Percentiles rank a stretch among this genome's conserved stretches.
Conservation (phyloP, 441 rosid species). For the Adansonia gregorii region DNA sequence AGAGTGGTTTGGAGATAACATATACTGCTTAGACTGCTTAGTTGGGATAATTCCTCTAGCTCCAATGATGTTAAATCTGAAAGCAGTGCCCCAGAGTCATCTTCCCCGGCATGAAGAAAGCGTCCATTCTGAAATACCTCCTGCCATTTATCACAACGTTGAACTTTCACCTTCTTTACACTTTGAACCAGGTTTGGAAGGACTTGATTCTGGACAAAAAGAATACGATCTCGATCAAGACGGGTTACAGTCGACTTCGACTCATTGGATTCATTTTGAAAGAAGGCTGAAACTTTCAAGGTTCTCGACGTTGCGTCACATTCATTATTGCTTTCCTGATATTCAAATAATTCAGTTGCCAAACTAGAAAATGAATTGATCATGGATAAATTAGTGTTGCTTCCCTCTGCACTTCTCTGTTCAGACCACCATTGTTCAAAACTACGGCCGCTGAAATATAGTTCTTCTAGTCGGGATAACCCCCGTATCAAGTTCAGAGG, state of each 20-base stretch:
- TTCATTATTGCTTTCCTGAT: not conserved
- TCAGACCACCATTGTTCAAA: not conserved
- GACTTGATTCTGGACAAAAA: not conserved
- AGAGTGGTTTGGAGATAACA: not conserved
- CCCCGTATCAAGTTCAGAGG: not conserved
- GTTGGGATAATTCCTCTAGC: not conserved
- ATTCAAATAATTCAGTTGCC: not conserved
- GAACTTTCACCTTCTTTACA: not conserved
- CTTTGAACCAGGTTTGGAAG: not conserved
- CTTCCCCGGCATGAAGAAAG: not conserved
- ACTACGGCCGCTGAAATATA: not conserved
- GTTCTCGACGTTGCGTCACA: not conserved
- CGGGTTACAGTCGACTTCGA: not conserved
- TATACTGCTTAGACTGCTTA: not conserved
- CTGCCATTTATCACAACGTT: not conserved
- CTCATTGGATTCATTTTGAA: not conserved
- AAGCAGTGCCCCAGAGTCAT: not conserved
- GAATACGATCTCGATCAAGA: not conserved
- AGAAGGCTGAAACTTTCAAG: constrained; percentile 1
- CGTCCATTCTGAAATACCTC: constrained; percentile 1
- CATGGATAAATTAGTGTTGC: not conserved
- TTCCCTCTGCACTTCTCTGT: not conserved
- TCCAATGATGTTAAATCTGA: constrained; percentile 5
- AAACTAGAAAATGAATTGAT: not conserved
- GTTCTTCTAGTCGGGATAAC: constrained; percentile 1